Percentiles rank a stretch among this genome's conserved stretches.
These are phyloP conservation scores for Adansonia madagascariensis DNA, from an alignment of 441 rosid species.

Conservation along the genomic window DNA sequence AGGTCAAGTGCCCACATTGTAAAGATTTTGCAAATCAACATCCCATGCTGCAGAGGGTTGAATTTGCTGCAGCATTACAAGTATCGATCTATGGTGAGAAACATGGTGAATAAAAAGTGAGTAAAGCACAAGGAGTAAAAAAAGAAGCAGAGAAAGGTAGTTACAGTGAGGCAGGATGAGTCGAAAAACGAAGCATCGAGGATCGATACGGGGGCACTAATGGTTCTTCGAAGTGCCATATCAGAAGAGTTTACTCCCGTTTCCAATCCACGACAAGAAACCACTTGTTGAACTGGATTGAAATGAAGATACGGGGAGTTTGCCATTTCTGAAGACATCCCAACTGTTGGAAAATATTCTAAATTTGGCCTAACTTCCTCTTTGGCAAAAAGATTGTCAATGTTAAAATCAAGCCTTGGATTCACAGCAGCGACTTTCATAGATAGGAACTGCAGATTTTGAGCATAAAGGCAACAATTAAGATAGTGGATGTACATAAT, in stretches of 20 bases:
- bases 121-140: too few species aligned
- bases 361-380: too few species aligned
- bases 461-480: neutral
- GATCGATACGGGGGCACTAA: slow-evolving; percentile 49
- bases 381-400: slow-evolving; percentile 48
- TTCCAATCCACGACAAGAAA: slow-evolving; percentile 49
- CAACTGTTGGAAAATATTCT: too few species aligned
- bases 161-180: slow-evolving; percentile 60
- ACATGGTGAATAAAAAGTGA: neutral
- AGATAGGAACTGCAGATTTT: slow-evolving; percentile 62
- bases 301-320: slow-evolving; percentile 55
- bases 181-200: slow-evolving; percentile 44
- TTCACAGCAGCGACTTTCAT: slow-evolving; percentile 73
- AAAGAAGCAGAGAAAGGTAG: too few species aligned
- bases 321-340: slow-evolving; percentile 55
- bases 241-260: slow-evolving; percentile 40
- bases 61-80: slow-evolving; percentile 51
- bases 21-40: slow-evolving; percentile 64
- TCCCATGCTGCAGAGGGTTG: slow-evolving; percentile 65
- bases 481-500: neutral
- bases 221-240: slow-evolving; percentile 47
- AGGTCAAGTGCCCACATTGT: slow-evolving; percentile 62
- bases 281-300: slow-evolving; percentile 52
- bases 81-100: slow-evolving; percentile 9
- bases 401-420: slow-evolving; percentile 60